Base-by-base conservation (phyloP, 345 rosid species). In the Populus ilicifolia region DNA sequence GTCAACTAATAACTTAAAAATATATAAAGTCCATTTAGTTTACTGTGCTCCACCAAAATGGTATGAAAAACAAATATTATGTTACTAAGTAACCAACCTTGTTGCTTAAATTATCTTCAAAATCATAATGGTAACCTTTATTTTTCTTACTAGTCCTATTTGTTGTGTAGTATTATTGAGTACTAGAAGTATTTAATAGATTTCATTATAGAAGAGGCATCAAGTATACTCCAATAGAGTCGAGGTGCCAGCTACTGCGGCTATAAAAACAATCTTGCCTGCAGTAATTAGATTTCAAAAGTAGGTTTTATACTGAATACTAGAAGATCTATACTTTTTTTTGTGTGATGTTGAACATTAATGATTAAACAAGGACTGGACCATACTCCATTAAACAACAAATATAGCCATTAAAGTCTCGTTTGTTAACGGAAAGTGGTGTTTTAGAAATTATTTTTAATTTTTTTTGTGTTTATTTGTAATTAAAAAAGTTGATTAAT, bases 201-300 rank as follows among this genome's bases (percentile, higher is more conserved):
- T 54, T 77, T 63, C 20, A 64, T 29, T n/a, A 77, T 50, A 70
- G 30, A 35, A 73, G 72, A 70, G 81, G 81, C 74, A 71, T 80
- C 35, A 84, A 33, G 67, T 75, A 70, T 33, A 72, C 77, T 12
- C 86, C 82, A 38, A 84, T 75, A 7, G 84, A 75, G 35, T 84
- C 76, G 3, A 84, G 84, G 20, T 54, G 41, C 84, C 84, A 78
- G 6, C 82, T 75, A 72, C 84, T 78, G 5, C 80, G 75, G 25
- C 86, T 82, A 78, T 80, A 80, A 73, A 84, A 84, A 20, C 86
- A 14, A 84, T 72, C 56, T 38, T 78, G 70, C 80, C 82, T 20
- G 78, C 82, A 54, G 43, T 33, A 66, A 61, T 35, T 35, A 80
- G 84, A 11, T 78, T 29, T 13, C 84, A 80, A 65, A 80, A 84